Conservation (phyloP, 352 stramenopile species). For the Pythium dissimile region DNA sequence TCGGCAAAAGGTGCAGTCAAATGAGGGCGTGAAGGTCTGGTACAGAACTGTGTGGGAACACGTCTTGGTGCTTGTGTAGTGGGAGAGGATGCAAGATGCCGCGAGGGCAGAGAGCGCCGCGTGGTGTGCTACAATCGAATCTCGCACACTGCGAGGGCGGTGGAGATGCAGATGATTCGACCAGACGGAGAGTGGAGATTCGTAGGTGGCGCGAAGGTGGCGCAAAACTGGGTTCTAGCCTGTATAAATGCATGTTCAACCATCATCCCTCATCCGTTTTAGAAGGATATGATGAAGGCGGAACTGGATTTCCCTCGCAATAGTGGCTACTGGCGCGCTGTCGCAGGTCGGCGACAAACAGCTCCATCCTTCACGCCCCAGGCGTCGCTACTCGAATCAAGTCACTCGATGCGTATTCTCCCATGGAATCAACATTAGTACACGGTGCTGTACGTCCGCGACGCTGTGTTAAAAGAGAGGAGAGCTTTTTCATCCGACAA, state of each 20-base stretch:
- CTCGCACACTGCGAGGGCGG: neutral
- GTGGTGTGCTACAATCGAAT: neutral
- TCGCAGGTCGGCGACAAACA: too few species aligned
- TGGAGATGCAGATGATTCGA: neutral
- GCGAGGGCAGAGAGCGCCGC: neutral
- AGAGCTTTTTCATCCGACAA: too few species aligned
- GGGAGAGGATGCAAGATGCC: neutral
- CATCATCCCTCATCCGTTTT: constrained; percentile 22
- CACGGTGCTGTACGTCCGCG: too few species aligned
- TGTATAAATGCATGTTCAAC: constrained; percentile 23
- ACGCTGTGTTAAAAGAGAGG: too few species aligned
- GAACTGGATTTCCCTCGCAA: constrained; percentile 5
- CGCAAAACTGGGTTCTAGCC: neutral
- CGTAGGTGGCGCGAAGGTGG: constrained; percentile 8
- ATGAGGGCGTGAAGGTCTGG: too few species aligned
- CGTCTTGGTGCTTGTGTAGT: neutral
- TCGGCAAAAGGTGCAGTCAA: too few species aligned
- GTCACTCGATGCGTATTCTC: too few species aligned
- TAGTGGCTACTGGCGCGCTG: neutral
- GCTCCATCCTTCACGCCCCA: too few species aligned
- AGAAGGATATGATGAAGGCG: neutral
- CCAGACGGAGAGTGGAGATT: constrained; percentile 8
- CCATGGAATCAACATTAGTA: too few species aligned
- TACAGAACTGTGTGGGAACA: too few species aligned
- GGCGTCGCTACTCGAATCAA: too few species aligned